Evolutionary conservation across 257 asterid genomes (phyloP), one percentile per base, ranked within the genome.

Genomic region (Paraleonurus japonicus): DNA sequence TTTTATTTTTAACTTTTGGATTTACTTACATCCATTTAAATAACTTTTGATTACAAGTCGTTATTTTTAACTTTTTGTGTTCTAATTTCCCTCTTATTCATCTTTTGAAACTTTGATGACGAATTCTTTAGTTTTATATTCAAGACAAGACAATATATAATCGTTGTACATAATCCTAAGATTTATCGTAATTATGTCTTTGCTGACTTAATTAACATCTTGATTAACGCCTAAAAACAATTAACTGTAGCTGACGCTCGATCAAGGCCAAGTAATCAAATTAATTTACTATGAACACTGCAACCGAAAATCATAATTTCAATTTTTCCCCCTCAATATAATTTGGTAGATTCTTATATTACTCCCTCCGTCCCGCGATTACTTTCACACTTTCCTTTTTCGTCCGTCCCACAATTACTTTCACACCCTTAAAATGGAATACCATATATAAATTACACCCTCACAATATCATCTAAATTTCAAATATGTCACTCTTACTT

Each of bases 161-260:
- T 22, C 17, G 32, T 54, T 20, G 61, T 54, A 17, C 57, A 50
- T 19, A 50, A 50, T 50, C 2, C 1, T 17, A 50, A 50, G 23
- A 50, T 50, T 12, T 54, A 54, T 22, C 16, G 7, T 54, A 54
- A 23, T 24, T 26, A 57, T 24, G 37, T 11, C 23, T 13, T 55
- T 57, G 28, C 72, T 48, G 48, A 67, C 61, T 48, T 48, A 16
- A 28, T 16, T 48, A 48, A 15, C 32, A 63, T 28, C 16, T 45
- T 47, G 45, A 66, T 66, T 48, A 67, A 19, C 30, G 55, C 28
- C 63, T 57, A 17, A 50, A 10, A 2, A 6, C 62, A 67, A 7
- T 48, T 27, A 67, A 26, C 4, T 26, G 23, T 30, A 8, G 35
- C 51, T 61, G 62, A 67, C 73, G 41, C 69, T 50, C 35, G 50